Percentiles rank a stretch among this genome's conserved stretches.
Evolutionary conservation across 768 basidiomycete genomes (phyloP).

Genomic region (Mycena haematopus): DNA sequence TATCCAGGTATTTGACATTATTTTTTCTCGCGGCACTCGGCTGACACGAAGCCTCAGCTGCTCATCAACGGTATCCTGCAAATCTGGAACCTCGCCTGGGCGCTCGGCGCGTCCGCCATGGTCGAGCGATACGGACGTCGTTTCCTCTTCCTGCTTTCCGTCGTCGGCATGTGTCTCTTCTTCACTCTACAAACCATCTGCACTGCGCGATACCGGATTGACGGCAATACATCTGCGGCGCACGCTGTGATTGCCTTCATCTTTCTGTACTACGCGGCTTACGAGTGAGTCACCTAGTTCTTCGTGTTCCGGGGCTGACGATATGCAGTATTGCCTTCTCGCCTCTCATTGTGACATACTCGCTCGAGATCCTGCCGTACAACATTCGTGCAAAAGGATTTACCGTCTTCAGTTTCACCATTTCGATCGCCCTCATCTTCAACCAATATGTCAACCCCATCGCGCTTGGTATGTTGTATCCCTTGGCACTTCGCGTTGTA

Average conservation of each 20-base stretch:
- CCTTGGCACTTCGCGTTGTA: no score
- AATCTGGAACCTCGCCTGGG: slow-evolving; percentile 78
- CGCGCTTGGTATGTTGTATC: slow-evolving; percentile 51
- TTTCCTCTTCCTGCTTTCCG: slow-evolving; percentile 52
- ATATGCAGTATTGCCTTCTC: no score
- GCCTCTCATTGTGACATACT: slow-evolving; percentile 33
- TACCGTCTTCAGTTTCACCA: slow-evolving; percentile 79
- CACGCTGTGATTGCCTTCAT: no score
- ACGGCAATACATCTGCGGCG: no score
- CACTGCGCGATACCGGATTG: no score
- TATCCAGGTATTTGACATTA: slow-evolving; percentile 51
- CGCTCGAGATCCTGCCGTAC: slow-evolving; percentile 88
- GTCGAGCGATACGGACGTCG: slow-evolving; percentile 74
- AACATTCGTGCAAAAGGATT: slow-evolving; percentile 86
- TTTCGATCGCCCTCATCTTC: slow-evolving; percentile 84
- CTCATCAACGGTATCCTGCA: slow-evolving; percentile 87
- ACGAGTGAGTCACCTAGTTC: no score
- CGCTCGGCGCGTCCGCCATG: slow-evolving; percentile 58
- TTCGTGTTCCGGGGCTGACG: no score
- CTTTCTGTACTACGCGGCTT: no score
- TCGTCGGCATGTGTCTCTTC: no score
- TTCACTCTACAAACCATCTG: no score
- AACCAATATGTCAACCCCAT: slow-evolving; percentile 90
- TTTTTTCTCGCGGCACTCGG: no score
- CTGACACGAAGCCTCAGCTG: slow-evolving; percentile 46